These are phyloP conservation scores for Parasarocladium wereldwijsianum DNA, from an alignment of 2,329 filamentous ascomycete genomes.

Conservation along the genomic window DNA sequence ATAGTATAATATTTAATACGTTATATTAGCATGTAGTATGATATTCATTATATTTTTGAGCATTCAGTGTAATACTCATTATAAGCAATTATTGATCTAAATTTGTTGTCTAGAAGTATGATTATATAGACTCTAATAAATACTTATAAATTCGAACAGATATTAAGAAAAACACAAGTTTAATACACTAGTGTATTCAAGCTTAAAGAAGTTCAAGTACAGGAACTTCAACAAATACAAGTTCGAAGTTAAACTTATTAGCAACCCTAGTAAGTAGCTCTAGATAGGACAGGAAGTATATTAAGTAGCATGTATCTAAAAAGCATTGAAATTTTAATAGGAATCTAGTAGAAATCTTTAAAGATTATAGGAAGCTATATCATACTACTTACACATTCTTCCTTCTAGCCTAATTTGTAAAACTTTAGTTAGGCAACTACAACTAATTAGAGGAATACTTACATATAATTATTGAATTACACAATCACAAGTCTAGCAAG, in stretches of 20 bases:
- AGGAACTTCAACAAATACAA: no score
- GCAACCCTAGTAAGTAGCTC: no score
- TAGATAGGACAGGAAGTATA: no score
- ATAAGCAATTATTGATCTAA: conserved; percentile 2
- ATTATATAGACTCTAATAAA: conserved; percentile 3
- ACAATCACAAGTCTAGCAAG: no score
- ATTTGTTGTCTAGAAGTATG: conserved; percentile 1
- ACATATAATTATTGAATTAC: conserved; percentile 13
- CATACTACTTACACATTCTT: no score
- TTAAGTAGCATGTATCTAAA: no score
- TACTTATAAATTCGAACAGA: conserved; percentile 3
- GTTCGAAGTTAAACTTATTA: no score
- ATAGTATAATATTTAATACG: conserved; percentile 8
- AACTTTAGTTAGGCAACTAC: conserved; percentile 4
- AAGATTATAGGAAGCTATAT: no score
- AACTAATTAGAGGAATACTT: conserved; percentile 8
- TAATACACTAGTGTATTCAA: conserved; percentile 5
- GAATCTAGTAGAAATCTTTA: conserved; percentile 8
- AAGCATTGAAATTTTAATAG: conserved; percentile 16
- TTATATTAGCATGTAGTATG: conserved; percentile 14
- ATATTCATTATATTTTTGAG: conserved; percentile 8
- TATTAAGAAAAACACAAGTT: conserved; percentile 7
- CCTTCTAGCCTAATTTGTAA: neutral
- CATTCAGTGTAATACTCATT: conserved; percentile 3
- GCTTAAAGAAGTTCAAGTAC: no score